Percentiles rank a stretch among this genome's conserved stretches.
Conservation (phyloP, 495 filamentous ascomycete genomes). For the Lindgomyces ingoldianus region DNA sequence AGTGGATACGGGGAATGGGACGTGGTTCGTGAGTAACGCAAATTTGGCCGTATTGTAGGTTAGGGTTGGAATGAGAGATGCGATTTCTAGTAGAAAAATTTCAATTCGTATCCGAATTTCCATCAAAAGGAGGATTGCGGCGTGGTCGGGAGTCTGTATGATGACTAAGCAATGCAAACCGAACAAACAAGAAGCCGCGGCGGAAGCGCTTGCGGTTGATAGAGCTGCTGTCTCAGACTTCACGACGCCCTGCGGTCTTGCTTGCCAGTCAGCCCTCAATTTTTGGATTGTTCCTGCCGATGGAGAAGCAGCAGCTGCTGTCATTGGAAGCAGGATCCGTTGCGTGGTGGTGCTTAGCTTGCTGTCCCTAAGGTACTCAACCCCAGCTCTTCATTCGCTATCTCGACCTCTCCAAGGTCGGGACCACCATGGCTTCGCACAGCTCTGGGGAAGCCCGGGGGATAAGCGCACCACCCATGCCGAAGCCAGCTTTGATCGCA, state of each 20-base stretch:
- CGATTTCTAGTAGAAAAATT: background rate
- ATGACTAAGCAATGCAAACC: background rate
- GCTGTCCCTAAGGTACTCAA: conserved; percentile 30
- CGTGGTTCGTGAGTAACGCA: conserved; percentile 35
- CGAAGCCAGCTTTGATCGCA: background rate
- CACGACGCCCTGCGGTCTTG: conserved; percentile 11
- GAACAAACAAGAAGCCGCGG: background rate
- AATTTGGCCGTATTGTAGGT: conserved; percentile 31
- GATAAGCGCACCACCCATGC: background rate
- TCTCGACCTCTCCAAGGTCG: background rate
- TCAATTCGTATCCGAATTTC: background rate
- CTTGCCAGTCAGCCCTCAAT: conserved; percentile 4
- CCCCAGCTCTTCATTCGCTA: conserved; percentile 1
- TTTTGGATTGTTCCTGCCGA: conserved; percentile 29
- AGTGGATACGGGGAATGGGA: conserved; percentile 32
- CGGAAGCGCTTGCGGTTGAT: background rate
- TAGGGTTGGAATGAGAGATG: background rate
- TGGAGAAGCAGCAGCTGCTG: conserved; percentile 34
- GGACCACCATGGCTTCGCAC: conserved; percentile 13
- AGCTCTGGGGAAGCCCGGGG: background rate
- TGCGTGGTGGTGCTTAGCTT: conserved; percentile 28
- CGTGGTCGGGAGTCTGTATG: no score
- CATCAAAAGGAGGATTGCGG: background rate
- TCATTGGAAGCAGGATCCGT: conserved; percentile 32
- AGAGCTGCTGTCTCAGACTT: background rate